phyloP scores from a whole-genome alignment of 208 protist species.

The Leishmania turanica region DNA sequence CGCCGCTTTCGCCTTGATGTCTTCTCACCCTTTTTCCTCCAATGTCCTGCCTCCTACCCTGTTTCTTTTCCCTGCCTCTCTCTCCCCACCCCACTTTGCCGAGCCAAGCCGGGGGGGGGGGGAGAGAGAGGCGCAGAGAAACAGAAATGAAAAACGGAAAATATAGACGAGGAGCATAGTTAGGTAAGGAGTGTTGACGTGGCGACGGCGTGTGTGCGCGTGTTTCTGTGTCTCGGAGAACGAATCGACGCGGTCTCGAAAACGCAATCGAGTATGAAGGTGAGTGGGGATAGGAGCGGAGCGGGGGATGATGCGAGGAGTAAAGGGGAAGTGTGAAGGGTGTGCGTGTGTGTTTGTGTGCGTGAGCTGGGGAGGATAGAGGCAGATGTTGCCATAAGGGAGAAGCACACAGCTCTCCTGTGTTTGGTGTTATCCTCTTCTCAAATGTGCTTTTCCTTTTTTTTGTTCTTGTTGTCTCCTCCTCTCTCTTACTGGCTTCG shows the following conservation, averaged over 20 bases:
- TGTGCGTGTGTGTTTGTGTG: neutral
- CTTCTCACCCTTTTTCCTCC: slow-evolving; percentile 8
- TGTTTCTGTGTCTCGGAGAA: neutral
- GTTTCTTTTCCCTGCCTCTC: neutral
- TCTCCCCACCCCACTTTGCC: neutral
- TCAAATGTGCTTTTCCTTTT: neutral
- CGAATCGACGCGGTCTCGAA: neutral
- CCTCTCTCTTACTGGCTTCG: neutral
- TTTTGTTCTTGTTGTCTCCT: neutral
- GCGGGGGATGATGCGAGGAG: neutral
- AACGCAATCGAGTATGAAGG: neutral
- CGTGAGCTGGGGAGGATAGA: neutral
- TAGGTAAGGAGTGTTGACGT: neutral
- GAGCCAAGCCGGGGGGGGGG: neutral
- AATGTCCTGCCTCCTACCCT: neutral
- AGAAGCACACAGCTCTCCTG: neutral
- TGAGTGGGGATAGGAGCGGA: neutral
- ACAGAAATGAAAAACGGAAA: neutral
- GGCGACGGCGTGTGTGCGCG: neutral
- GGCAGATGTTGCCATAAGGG: neutral
- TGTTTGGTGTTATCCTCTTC: neutral
- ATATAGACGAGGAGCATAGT: neutral
- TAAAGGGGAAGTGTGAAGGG: neutral
- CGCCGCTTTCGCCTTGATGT: slow-evolving; percentile 2
- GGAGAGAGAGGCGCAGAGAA: neutral